These are phyloP conservation scores for Halteria grandinella DNA, from an alignment of 73 alveolate genomes.

Conservation along the genomic window DNA sequence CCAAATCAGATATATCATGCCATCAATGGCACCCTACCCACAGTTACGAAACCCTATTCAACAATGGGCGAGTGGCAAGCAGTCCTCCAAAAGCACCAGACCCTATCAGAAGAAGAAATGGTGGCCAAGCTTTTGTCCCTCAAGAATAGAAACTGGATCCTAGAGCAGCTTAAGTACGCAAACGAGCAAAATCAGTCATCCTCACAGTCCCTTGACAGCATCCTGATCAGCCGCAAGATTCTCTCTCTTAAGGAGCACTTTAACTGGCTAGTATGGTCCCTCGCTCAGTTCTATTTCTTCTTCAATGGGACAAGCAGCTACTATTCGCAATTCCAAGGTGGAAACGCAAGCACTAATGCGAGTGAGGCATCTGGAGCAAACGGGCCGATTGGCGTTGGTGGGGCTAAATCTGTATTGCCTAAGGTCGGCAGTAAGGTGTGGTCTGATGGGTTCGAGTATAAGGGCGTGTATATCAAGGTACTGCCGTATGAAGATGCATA, in stretches of 20 bases:
- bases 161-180: conserved; percentile 31
- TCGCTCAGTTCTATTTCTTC: conserved; percentile 65
- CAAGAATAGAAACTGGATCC: conserved; percentile 56
- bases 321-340: too few relatives aligned
- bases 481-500: conserved; percentile 64
- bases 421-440: conserved; percentile 48
- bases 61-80: conserved; percentile 29
- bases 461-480: conserved; percentile 57
- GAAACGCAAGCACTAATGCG: too few relatives aligned
- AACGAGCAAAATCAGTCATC: conserved; percentile 8
- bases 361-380: too few relatives aligned
- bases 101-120: conserved; percentile 25
- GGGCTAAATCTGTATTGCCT: too few relatives aligned
- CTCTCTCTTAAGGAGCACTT: conserved; percentile 63
- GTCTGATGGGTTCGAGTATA: conserved; percentile 70
- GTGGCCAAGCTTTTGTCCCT: background rate
- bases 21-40: too few relatives aligned
- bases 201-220: conserved; percentile 36
- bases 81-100: conserved; percentile 1
- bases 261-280: conserved; percentile 81
- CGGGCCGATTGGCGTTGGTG: too few relatives aligned
- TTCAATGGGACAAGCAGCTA: too few relatives aligned
- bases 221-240: conserved; percentile 1
- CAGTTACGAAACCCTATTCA: conserved; percentile 44
- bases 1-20: too few relatives aligned